Evolutionary conservation across 2,329 filamentous ascomycete genomes (phyloP), one percentile per base, ranked within the genome.

Genomic region (Verticillium klebahnii): DNA sequence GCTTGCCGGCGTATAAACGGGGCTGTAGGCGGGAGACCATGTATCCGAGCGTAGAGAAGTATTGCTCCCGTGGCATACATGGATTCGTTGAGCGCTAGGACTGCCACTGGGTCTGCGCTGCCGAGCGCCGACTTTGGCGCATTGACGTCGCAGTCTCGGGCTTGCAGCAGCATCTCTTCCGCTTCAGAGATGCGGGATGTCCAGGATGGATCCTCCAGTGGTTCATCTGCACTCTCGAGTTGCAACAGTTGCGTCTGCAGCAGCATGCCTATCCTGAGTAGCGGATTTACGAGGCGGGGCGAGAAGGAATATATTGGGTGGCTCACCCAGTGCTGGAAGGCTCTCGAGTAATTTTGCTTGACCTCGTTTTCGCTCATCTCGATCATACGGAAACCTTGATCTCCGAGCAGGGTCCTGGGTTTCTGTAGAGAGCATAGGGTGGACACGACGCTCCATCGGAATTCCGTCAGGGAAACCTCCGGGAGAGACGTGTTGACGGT

Each of bases 291-390:
- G 6, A 66, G 56, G 14, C 64, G 64, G 3, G 61, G 63, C 2
- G 64, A 66, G 52, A 66, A 66, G 31, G 61, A 60, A 54, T 60
- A 64, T 8, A 66, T 61, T 5, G 64, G 64, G 34, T 66, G 64
- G 54, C 59, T 63, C 23, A 63, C 57, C 64, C 64, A 66, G 57
- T 39, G 36, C 31, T 61, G 59, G 55, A 66, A 66, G 23, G 61
- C 63, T n/a, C 34, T 29, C 23, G 59, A 66, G 56, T 60, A 66
- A 12, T 66, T 66, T 32, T 63, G 59, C 25, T 60, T 34, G 8
- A 66, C 62, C 56, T 66, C 64, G 14, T 59, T 55, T n/a, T 63
- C 59, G 31, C 57, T 58, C 61, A 66, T 64, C 56, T 66, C 63
- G 32, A 66, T 61, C 40, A 60, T 58, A 11, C 60, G 32, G 34